Evolutionary conservation across 345 rosid species (phyloP).

Genomic region (Draba incana): DNA sequence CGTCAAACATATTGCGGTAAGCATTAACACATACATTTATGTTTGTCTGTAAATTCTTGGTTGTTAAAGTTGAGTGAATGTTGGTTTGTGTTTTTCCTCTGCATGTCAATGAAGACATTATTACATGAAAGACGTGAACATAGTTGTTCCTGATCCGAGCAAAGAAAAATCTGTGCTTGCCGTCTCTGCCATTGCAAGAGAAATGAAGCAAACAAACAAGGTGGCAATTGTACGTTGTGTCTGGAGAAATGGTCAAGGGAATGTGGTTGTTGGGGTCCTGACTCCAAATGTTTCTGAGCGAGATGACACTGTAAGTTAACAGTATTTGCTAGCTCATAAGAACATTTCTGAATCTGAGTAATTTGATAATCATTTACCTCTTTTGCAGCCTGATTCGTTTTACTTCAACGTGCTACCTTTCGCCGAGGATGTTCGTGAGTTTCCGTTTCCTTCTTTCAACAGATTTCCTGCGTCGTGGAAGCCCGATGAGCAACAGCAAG

Average conservation of each 20-base stretch:
- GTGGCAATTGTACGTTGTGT: slow-evolving; percentile 92
- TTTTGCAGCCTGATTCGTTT: slow-evolving; percentile 85
- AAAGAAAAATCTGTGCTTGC: slow-evolving; percentile 63
- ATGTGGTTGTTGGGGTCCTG: slow-evolving; percentile 76
- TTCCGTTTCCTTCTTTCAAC: slow-evolving; percentile 82
- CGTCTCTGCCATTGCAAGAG: slow-evolving; percentile 85
- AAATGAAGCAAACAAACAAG: slow-evolving; percentile 75
- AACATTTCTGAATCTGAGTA: slow-evolving; percentile 27
- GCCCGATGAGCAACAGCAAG: slow-evolving; percentile 83
- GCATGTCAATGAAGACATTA: slow-evolving; percentile 61
- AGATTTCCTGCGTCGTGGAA: slow-evolving; percentile 67
- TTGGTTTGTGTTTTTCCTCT: slow-evolving; percentile 19
- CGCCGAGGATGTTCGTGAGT: slow-evolving; percentile 89
- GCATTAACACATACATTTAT: slow-evolving; percentile 24
- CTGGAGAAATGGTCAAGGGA: slow-evolving; percentile 88
- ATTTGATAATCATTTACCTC: slow-evolving; percentile 13
- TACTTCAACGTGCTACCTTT: slow-evolving; percentile 87
- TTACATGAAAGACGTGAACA: slow-evolving; percentile 91
- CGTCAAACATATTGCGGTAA: slow-evolving; percentile 74
- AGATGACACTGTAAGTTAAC: slow-evolving; percentile 62
- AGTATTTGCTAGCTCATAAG: neutral
- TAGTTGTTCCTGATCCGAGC: slow-evolving; percentile 83
- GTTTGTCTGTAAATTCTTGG: slow-evolving; percentile 10
- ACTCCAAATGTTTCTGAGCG: slow-evolving; percentile 74
- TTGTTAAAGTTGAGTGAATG: slow-evolving; percentile 24